Percentiles rank a stretch among this genome's conserved stretches.
Evolutionary conservation across 768 basidiomycete genomes (phyloP).

Genomic region (Kwoniella dendrophila): DNA sequence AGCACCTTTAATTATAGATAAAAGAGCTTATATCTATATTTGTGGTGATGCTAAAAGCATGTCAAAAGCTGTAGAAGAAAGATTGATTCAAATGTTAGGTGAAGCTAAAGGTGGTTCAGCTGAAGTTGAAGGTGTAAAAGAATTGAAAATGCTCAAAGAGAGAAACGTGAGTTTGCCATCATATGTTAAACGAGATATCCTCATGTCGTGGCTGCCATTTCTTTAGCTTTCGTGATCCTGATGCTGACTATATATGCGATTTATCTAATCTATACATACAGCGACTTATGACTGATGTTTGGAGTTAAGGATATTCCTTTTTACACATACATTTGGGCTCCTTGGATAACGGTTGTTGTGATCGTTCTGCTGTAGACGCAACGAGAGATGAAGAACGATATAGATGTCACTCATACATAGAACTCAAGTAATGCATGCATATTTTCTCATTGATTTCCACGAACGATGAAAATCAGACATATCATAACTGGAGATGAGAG

Average conservation of each 20-base stretch:
- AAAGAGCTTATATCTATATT: slow-evolving; percentile 96
- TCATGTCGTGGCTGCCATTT: background rate
- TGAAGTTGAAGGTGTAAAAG: slow-evolving; percentile 84
- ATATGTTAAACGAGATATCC: background rate
- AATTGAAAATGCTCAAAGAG: slow-evolving; percentile 94
- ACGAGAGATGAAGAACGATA: background rate
- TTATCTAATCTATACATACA: background rate
- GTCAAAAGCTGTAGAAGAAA: slow-evolving; percentile 93
- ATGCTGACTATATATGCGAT: background rate
- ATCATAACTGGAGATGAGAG: no score
- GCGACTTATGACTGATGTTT: slow-evolving; percentile 43
- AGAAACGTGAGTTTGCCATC: slow-evolving; percentile 50
- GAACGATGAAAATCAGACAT: no score
- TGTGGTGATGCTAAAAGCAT: slow-evolving; percentile 97
- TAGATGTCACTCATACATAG: background rate
- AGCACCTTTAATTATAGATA: slow-evolving; percentile 83
- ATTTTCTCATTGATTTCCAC: background rate
- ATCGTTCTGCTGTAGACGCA: background rate
- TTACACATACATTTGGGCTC: no score
- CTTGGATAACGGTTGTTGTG: slow-evolving; percentile 3
- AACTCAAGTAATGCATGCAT: slow-evolving; percentile 17
- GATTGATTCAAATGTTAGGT: slow-evolving; percentile 71
- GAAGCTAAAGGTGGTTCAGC: slow-evolving; percentile 90
- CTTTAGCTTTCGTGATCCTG: background rate
- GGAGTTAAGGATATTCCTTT: slow-evolving; percentile 33